phyloP scores from a whole-genome alignment of 164 flowering plant species.

The Brasenia schreberi region DNA sequence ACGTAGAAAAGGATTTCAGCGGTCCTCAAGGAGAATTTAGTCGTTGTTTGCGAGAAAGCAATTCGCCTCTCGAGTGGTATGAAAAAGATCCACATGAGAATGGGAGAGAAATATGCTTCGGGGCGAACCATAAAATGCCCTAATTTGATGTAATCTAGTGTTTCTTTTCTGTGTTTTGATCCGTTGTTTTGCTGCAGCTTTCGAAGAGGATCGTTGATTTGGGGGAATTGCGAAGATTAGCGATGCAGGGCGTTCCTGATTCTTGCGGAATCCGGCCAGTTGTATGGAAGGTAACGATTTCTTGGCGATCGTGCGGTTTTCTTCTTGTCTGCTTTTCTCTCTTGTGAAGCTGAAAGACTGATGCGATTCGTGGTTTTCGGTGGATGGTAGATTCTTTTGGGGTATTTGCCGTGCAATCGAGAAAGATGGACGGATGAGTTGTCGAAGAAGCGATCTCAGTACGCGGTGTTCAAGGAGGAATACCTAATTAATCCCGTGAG shows the following conservation, averaged over 20 bases:
- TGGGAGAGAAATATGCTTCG: too few species aligned
- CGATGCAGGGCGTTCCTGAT: conserved; percentile 77
- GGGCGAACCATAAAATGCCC: too few species aligned
- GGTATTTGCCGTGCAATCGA: conserved; percentile 78
- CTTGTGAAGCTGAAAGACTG: background rate
- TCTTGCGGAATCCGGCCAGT: conserved; percentile 75
- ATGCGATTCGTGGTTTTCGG: background rate
- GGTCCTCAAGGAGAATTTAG: background rate
- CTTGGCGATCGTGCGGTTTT: background rate
- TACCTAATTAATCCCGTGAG: conserved; percentile 85
- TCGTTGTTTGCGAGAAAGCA: too few species aligned
- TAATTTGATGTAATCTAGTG: too few species aligned
- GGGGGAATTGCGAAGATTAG: conserved; percentile 60
- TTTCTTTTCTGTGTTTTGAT: too few species aligned
- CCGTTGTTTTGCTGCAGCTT: conserved; percentile 19
- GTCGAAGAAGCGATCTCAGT: conserved; percentile 81
- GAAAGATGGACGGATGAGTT: conserved; percentile 68
- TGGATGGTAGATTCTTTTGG: conserved; percentile 60
- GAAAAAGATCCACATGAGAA: too few species aligned
- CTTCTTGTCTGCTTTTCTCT: too few species aligned
- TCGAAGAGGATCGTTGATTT: conserved; percentile 64
- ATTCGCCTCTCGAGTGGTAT: too few species aligned
- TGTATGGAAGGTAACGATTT: conserved; percentile 67
- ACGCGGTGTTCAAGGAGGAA: conserved; percentile 78
- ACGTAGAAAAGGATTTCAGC: background rate